Conservation (phyloP, 352 stramenopile genomes). For the Pythium guiyangense region DNA sequence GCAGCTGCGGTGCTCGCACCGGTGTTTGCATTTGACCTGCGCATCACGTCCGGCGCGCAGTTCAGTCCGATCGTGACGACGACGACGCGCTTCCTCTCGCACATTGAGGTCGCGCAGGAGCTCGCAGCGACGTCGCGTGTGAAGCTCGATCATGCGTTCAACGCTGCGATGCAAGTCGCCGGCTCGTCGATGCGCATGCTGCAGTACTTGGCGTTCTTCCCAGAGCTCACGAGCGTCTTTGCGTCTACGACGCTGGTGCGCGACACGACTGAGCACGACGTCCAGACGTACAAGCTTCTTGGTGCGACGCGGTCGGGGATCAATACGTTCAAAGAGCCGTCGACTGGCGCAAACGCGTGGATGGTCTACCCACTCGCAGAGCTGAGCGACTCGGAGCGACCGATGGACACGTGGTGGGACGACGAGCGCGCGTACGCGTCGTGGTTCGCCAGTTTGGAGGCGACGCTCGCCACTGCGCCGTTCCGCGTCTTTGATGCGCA, state of each 20-base stretch:
- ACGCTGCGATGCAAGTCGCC: constrained; percentile 7
- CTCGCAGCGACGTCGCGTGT: constrained; percentile 18
- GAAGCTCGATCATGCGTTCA: constrained; percentile 26
- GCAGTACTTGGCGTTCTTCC: constrained; percentile 34
- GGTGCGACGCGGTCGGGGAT: constrained; percentile 26
- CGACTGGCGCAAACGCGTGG: constrained; percentile 19
- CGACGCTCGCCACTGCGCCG: constrained; percentile 13
- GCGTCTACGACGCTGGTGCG: neutral
- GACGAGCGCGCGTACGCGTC: constrained; percentile 23
- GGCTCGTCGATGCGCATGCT: constrained; percentile 39
- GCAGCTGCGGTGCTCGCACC: constrained; percentile 18
- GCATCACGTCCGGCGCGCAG: constrained; percentile 23
- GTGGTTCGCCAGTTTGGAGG: constrained; percentile 28
- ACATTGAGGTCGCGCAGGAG: constrained; percentile 17
- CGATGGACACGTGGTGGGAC: constrained; percentile 23
- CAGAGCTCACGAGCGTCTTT: constrained; percentile 29
- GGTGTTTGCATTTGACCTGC: constrained; percentile 22
- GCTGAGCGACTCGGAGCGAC: constrained; percentile 1
- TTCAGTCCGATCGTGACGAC: neutral
- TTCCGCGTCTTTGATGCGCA: constrained; percentile 23
- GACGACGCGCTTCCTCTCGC: constrained; percentile 16
- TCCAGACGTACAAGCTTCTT: constrained; percentile 33
- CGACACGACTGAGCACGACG: constrained; percentile 9
- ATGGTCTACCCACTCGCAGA: constrained; percentile 27
- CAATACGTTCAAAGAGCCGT: constrained; percentile 31